Conservation (phyloP, 148 eudicot species). For the Cornus controversa region DNA sequence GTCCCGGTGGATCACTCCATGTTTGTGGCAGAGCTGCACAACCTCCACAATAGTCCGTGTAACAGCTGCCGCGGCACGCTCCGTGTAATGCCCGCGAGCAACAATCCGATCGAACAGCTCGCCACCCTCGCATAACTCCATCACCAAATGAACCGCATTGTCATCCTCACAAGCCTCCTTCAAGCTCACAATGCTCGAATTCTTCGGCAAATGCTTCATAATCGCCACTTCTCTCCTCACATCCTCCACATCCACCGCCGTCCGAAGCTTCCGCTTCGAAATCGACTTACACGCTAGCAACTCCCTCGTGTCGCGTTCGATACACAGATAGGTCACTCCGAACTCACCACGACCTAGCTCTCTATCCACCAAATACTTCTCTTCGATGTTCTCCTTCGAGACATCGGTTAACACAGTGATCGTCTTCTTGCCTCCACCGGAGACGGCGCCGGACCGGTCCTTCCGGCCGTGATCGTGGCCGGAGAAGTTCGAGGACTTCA, state of each 20-base stretch:
- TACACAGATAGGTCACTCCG: constrained; percentile 82
- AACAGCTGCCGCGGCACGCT: constrained; percentile 79
- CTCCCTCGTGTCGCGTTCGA: constrained; percentile 52
- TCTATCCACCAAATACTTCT: constrained; percentile 66
- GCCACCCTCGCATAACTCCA: constrained; percentile 97
- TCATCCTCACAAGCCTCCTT: constrained; percentile 96
- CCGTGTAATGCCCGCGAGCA: constrained; percentile 91
- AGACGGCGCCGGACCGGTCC: constrained; percentile 24
- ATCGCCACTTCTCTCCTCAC: constrained; percentile 90
- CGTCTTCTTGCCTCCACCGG: constrained; percentile 28
- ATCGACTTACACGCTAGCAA: constrained; percentile 88
- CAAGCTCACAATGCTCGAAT: constrained; percentile 68
- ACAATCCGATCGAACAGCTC: constrained; percentile 95
- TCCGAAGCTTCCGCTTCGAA: constrained; percentile 82
- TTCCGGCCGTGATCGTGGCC: constrained; percentile 36
- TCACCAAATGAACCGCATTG: constrained; percentile 90
- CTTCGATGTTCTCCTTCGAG: constrained; percentile 57
- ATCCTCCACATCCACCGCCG: constrained; percentile 86
- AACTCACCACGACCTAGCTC: constrained; percentile 90
- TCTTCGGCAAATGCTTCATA: constrained; percentile 80
- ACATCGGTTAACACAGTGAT: constrained; percentile 57
- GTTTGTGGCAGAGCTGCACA: constrained; percentile 83
- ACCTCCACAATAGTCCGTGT: constrained; percentile 85
- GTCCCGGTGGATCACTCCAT: constrained; percentile 91
- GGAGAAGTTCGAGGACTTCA: constrained; percentile 55